These are phyloP conservation scores for Lagerstroemia fauriei DNA, from an alignment of 441 rosid genomes.

Conservation along the genomic window DNA sequence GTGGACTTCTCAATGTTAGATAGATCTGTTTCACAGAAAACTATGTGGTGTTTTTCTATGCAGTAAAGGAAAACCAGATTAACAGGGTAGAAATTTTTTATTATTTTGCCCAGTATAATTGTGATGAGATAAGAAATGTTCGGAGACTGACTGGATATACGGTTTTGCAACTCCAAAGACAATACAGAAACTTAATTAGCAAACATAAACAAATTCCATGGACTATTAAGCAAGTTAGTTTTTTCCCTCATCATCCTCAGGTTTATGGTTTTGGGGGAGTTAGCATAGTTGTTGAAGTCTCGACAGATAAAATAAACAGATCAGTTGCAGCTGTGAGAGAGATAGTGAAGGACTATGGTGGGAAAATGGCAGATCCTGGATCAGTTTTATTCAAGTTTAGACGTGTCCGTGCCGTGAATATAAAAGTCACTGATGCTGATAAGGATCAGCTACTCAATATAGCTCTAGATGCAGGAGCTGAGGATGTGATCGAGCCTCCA, in stretches of 20 bases:
- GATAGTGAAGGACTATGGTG: constrained; percentile 81
- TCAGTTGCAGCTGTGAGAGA: constrained; percentile 81
- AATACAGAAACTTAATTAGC: not conserved
- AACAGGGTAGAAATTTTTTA: not conserved
- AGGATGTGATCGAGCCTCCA: constrained; percentile 89
- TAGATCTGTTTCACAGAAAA: not conserved
- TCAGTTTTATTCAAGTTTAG: constrained; percentile 88
- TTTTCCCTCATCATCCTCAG: constrained; percentile 32
- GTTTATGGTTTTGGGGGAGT: constrained; percentile 94
- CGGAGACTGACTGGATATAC: not conserved
- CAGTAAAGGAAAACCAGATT: not conserved
- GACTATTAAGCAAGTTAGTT: not conserved
- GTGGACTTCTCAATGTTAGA: not conserved
- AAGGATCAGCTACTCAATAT: constrained; percentile 70
- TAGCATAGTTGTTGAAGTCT: constrained; percentile 85
- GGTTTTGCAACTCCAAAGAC: not conserved
- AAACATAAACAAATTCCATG: not conserved
- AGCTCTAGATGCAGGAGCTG: constrained; percentile 90
- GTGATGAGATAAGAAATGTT: not conserved
- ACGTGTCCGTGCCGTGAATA: constrained; percentile 69
- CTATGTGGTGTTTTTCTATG: not conserved
- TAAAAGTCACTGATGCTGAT: constrained; percentile 70
- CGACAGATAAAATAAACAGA: constrained; percentile 81
- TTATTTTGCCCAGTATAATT: not conserved
- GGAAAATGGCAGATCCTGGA: constrained; percentile 91